These are phyloP conservation scores for Kickxella alabastrina DNA, from an alignment of 192 early-diverging fungal genomes.

Conservation along the genomic window DNA sequence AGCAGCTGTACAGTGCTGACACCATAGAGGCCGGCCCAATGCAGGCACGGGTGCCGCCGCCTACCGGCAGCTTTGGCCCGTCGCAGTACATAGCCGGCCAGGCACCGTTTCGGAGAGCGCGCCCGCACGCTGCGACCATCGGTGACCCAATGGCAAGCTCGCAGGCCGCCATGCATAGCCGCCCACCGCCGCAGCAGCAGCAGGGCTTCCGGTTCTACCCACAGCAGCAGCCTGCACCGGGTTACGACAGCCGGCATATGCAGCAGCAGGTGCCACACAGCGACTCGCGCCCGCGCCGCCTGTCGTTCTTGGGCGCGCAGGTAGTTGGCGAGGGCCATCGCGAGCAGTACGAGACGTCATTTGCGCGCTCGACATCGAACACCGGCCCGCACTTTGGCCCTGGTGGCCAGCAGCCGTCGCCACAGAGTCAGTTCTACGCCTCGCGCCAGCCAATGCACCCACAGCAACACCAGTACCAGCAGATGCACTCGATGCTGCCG, in stretches of 20 bases:
- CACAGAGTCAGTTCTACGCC: conserved; percentile 22
- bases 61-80: not conserved
- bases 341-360: conserved; percentile 49
- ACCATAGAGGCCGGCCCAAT: not conserved
- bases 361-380: conserved; percentile 40
- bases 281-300: conserved; percentile 27
- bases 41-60: conserved; percentile 6
- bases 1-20: not conserved
- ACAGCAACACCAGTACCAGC: conserved; percentile 6
- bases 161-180: conserved; percentile 12
- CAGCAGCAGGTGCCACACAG: conserved; percentile 14
- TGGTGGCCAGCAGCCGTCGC: conserved; percentile 25
- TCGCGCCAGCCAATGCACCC: conserved; percentile 17
- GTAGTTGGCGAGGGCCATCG: conserved; percentile 15
- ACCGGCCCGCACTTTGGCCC: conserved; percentile 11
- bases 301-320: conserved; percentile 38
- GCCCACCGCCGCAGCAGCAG: conserved; percentile 21
- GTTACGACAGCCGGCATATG: conserved; percentile 5
- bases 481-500: not conserved
- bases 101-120: conserved; percentile 20
- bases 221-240: conserved; percentile 15
- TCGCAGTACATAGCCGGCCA: conserved; percentile 2
- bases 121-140: conserved; percentile 47
- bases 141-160: conserved; percentile 41
- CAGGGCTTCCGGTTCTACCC: conserved; percentile 20